Conservation (phyloP, 257 asterid genomes). For the Fraxinus excelsior region DNA sequence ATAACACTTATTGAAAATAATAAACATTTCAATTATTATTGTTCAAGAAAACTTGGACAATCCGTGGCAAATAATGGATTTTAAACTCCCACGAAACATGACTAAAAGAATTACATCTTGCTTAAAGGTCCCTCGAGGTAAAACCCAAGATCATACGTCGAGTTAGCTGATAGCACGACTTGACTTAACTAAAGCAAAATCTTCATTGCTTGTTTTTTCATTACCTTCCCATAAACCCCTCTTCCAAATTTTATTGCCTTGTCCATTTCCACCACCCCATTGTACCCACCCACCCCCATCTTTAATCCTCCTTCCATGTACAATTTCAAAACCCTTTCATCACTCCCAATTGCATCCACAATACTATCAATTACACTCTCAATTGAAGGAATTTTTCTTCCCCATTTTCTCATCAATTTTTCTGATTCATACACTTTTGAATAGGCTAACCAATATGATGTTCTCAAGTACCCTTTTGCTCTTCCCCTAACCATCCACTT, state of each 20-base stretch:
- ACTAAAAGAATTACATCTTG: neutral
- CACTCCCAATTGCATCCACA: slow-evolving; percentile 71
- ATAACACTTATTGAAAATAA: too few relatives aligned
- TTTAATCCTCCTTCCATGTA: slow-evolving; percentile 47
- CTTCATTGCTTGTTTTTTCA: slow-evolving; percentile 75
- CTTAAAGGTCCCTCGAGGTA: neutral
- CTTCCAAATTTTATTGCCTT: slow-evolving; percentile 67
- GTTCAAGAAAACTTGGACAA: slow-evolving; percentile 18
- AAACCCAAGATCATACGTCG: too few relatives aligned
- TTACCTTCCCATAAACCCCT: slow-evolving; percentile 84
- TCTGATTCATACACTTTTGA: slow-evolving; percentile 53
- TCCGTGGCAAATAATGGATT: neutral
- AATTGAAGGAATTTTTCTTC: slow-evolving; percentile 59
- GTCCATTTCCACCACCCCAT: slow-evolving; percentile 73
- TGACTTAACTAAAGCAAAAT: slow-evolving; percentile 39
- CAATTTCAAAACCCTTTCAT: slow-evolving; percentile 61
- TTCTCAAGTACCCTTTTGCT: slow-evolving; percentile 75
- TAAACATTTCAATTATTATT: neutral
- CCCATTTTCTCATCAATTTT: slow-evolving; percentile 67
- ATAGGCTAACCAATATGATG: slow-evolving; percentile 85
- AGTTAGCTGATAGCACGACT: neutral
- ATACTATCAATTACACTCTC: slow-evolving; percentile 65
- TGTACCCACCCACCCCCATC: slow-evolving; percentile 44
- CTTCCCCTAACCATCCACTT: slow-evolving; percentile 69
- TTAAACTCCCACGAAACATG: too few relatives aligned